Evolutionary conservation across 345 rosid genomes (phyloP), one percentile per base, ranked within the genome.

Genomic region (Citrus maxima): DNA sequence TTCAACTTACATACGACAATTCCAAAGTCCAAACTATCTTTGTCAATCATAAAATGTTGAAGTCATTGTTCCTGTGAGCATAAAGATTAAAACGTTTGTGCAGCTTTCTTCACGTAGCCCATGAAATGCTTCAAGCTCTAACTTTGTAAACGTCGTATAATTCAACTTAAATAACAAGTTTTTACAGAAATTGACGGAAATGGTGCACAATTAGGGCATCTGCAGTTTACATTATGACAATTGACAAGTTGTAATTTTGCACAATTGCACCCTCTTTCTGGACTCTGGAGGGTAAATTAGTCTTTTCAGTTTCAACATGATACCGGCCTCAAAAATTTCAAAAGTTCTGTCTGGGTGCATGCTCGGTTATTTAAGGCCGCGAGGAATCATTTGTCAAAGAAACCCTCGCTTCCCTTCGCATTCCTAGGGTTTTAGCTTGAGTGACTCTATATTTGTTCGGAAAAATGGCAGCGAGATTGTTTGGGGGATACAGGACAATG

Each of bases 401-500:
- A 70, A 18, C 37, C 60, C 60, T 40, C 13, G 34, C 56, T 8
- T 38, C 30, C 14, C 40, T 38, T 37, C 18, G 30, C 55, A 13
- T 40, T 49, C 46, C 46, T 64, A 64, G 78, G 60, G 71, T 40
- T 75, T 64, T 64, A 25, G 38, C 61, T 19, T 2, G 24, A 49
- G 73, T 49, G 35, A 69, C 22, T 46, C 16, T 49, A 14, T 64
- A 64, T 32, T 10, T 30, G 7, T 14, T 35, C 16, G 64, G 3
- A 28, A 28, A 55, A 27, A 75, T 75, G 78, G 63, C 72, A 63
- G 5, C 30, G 24, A 77, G 73, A 25, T 49, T 37, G 6, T 77
- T 77, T 55, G 54, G 66, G 30, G 73, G 73, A 54, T 67, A 66
- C 58, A 77, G 73, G 55, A 25, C 37, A 24, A 27, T 77, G 66